A percentile compares a stretch with the other conserved stretches of the same genome.
These are phyloP conservation scores for Pachysandra terminalis DNA, from an alignment of 164 flowering plant species.

Conservation along the genomic window DNA sequence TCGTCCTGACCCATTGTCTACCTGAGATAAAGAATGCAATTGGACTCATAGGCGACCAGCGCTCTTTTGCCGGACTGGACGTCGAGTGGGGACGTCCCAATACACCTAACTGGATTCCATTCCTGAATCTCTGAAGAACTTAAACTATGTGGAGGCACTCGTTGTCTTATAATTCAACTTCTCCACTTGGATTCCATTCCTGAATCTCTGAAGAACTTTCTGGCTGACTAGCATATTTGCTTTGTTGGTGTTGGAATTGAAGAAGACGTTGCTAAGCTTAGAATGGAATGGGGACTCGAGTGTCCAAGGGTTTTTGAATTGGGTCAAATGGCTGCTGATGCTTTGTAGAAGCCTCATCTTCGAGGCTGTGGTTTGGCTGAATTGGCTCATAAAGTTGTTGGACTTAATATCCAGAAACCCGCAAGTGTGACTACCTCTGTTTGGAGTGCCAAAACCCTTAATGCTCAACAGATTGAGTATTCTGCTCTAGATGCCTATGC, in stretches of 20 bases:
- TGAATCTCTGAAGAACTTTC: background rate
- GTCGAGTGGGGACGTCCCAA: background rate
- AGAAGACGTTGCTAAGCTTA: background rate
- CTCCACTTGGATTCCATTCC: background rate
- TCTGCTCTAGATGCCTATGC: background rate
- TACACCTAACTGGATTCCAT: background rate
- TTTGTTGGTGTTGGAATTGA: constrained; percentile 7
- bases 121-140: too few relatives aligned
- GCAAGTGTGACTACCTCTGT: too few relatives aligned
- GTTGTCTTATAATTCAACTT: constrained; percentile 2
- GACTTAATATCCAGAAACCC: too few relatives aligned
- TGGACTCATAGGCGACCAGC: too few relatives aligned
- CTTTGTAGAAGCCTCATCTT: background rate
- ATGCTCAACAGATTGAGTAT: background rate
- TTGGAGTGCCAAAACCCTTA: background rate
- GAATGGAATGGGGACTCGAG: background rate
- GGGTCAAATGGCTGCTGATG: background rate
- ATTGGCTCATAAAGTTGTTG: background rate
- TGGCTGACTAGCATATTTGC: background rate
- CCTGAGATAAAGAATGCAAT: too few relatives aligned
- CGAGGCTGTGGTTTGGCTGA: background rate
- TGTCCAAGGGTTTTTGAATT: background rate
- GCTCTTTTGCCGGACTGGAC: background rate
- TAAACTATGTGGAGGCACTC: background rate
- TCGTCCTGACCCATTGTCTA: too few relatives aligned